Percentiles rank a stretch among this genome's conserved stretches.
Evolutionary conservation across 2,329 filamentous ascomycete genomes (phyloP).

Genomic region (Arthrobotrys pseudoclavata): DNA sequence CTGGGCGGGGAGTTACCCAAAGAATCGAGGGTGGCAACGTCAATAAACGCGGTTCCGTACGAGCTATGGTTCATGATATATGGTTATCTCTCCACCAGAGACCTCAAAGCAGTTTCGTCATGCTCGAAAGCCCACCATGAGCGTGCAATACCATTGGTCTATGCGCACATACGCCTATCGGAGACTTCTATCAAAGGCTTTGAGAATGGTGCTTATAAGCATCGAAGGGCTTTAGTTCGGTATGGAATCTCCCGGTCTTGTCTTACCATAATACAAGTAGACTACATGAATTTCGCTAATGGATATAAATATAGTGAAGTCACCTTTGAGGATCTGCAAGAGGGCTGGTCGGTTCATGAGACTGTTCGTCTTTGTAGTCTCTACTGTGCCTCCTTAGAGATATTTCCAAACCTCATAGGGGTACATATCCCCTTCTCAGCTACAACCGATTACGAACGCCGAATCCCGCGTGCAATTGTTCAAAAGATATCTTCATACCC

Average conservation of each 20-base stretch:
- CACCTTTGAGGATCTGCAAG: neutral
- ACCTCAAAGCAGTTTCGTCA: constrained; percentile 29
- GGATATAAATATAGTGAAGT: neutral
- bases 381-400: neutral
- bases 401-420: constrained; percentile 9
- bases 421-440: neutral
- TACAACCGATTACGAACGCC: neutral
- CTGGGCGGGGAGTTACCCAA: too few relatives aligned
- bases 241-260: neutral
- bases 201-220: neutral
- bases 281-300: neutral
- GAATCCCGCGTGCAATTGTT: constrained; percentile 3
- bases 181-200: neutral
- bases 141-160: neutral
- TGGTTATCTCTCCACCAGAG: neutral
- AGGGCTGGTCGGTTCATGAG: neutral
- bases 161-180: neutral
- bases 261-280: too few relatives aligned
- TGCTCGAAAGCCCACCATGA: constrained; percentile 22
- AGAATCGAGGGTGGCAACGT: too few relatives aligned
- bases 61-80: constrained; percentile 18
- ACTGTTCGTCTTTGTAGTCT: neutral
- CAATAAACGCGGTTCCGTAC: neutral
- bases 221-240: neutral
- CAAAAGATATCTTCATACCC: neutral